Conservation (phyloP, 257 asterid species). For the Paraleonurus japonicus region DNA sequence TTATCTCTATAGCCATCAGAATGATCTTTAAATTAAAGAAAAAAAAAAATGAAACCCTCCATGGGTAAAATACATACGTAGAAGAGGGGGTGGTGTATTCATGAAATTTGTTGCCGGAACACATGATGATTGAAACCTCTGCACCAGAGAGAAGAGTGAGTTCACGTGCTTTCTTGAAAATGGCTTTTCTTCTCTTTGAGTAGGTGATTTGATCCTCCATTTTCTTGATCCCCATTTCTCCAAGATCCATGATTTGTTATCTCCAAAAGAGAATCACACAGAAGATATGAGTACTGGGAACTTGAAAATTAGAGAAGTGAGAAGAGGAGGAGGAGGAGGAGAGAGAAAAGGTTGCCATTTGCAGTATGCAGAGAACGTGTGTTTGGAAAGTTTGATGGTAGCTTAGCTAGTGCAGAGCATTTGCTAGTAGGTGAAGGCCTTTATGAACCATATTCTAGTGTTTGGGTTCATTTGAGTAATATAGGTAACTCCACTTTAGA, state of each 20-base stretch:
- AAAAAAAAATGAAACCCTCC: background rate
- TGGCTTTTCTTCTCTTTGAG: conserved; percentile 52
- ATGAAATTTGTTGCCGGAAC: conserved; percentile 42
- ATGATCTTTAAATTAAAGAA: too few species aligned
- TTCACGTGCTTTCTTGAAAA: conserved; percentile 61
- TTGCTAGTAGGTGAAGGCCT: conserved; percentile 6
- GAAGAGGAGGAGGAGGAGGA: background rate
- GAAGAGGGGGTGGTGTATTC: conserved; percentile 48
- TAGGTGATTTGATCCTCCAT: conserved; percentile 56
- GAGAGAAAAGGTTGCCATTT: conserved; percentile 25
- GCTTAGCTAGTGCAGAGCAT: conserved; percentile 7
- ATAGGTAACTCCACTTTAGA: too few species aligned
- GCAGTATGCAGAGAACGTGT: conserved; percentile 30
- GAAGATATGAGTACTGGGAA: background rate
- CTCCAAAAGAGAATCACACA: background rate
- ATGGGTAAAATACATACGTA: conserved; percentile 33
- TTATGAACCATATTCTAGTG: background rate
- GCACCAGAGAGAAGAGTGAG: conserved; percentile 59
- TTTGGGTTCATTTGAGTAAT: conserved; percentile 3
- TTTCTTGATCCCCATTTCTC: conserved; percentile 52
- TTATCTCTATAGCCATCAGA: background rate
- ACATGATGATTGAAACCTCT: conserved; percentile 53
- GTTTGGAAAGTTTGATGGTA: conserved; percentile 19
- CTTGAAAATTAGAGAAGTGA: background rate
- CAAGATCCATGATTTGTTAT: conserved; percentile 32